phyloP scores from a whole-genome alignment of 306 rosid genomes.

The Cucumis melo region DNA sequence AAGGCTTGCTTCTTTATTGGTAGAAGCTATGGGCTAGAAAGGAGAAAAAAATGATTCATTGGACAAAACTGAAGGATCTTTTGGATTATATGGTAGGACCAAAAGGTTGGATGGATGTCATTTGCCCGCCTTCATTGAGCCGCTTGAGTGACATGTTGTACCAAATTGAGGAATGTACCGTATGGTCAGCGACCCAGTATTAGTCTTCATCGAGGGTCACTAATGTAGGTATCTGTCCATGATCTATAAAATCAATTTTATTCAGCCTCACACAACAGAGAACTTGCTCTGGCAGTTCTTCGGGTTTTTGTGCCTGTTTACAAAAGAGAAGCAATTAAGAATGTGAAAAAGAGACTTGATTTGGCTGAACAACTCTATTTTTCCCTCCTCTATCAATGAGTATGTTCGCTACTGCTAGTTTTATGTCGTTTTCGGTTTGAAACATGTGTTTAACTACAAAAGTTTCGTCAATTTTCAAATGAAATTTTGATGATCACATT shows the following conservation, averaged over 20 bases:
- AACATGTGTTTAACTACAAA: background rate
- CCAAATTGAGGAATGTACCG: background rate
- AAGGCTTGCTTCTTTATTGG: background rate
- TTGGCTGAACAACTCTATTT: background rate
- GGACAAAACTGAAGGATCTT: background rate
- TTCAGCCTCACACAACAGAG: constrained; percentile 72
- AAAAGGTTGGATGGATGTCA: background rate
- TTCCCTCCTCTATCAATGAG: background rate
- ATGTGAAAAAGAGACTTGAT: background rate
- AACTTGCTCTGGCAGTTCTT: constrained; percentile 84
- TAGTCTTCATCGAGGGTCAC: constrained; percentile 27
- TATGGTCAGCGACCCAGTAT: background rate
- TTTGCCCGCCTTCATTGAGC: background rate
- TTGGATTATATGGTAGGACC: background rate
- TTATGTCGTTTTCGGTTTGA: background rate
- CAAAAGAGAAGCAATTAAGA: background rate
- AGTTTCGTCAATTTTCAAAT: background rate
- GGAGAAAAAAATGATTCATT: background rate
- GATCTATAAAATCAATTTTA: constrained; percentile 62
- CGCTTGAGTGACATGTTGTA: background rate
- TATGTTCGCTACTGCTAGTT: background rate
- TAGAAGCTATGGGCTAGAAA: background rate
- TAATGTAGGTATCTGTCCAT: constrained; percentile 80
- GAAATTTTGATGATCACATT: background rate
- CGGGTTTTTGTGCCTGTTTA: constrained; percentile 78